These are phyloP conservation scores for Paraconiothyrium sp. DNA, from an alignment of 2,329 filamentous ascomycete genomes.

Conservation along the genomic window DNA sequence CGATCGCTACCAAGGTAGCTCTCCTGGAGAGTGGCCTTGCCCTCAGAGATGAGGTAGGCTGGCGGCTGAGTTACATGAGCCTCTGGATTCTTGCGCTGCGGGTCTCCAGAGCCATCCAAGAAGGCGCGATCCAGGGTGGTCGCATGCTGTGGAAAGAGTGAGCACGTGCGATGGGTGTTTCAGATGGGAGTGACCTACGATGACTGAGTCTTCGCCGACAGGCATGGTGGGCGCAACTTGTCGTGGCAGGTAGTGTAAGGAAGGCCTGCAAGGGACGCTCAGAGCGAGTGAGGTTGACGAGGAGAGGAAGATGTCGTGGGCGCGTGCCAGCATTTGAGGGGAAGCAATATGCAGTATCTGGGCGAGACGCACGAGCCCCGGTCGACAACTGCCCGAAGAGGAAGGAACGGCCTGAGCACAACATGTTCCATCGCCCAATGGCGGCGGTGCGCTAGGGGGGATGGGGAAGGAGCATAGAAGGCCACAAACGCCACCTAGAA, in stretches of 20 bases:
- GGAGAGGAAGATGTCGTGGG: constrained; percentile 2
- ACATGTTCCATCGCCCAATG: not conserved
- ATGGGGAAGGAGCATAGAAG: constrained; percentile 8
- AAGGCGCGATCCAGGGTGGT: constrained; percentile 47
- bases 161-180: constrained; percentile 10
- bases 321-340: constrained; percentile 12
- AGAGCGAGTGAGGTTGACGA: constrained; percentile 15
- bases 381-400: constrained; percentile 5
- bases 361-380: constrained; percentile 7
- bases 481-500: constrained; percentile 9
- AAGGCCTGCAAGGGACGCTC: constrained; percentile 9
- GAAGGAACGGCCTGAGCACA: constrained; percentile 10
- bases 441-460: not conserved
- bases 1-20: constrained; percentile 31
- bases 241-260: constrained; percentile 2
- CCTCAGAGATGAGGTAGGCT: constrained; percentile 43
- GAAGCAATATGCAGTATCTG: constrained; percentile 16
- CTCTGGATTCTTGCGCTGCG: constrained; percentile 42
- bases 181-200: constrained; percentile 26
- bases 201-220: constrained; percentile 29
- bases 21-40: constrained; percentile 50
- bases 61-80: constrained; percentile 35
- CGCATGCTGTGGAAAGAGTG: constrained; percentile 31
- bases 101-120: constrained; percentile 46
- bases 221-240: constrained; percentile 35